These are phyloP conservation scores for Bryoglossum gracile DNA, from an alignment of 495 filamentous ascomycete species.

Conservation along the genomic window DNA sequence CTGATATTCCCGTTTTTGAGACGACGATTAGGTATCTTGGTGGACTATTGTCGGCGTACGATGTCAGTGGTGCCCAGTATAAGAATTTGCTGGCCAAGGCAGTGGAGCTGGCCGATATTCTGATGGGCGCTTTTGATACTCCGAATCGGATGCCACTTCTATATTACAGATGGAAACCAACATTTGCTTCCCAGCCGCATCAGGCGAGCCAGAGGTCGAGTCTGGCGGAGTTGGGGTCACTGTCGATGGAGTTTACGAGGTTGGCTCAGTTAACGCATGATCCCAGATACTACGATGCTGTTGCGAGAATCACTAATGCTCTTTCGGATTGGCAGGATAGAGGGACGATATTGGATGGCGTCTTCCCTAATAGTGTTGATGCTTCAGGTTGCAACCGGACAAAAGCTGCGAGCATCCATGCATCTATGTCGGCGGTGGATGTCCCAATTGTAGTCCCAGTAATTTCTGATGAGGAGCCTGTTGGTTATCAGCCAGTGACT, in stretches of 20 bases:
- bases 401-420: slow-evolving; percentile 10
- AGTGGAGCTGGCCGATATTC: slow-evolving; percentile 75
- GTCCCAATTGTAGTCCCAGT: neutral
- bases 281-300: slow-evolving; percentile 86
- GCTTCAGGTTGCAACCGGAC: slow-evolving; percentile 52
- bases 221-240: slow-evolving; percentile 80
- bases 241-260: slow-evolving; percentile 92
- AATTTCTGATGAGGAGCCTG: slow-evolving; percentile 7
- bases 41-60: slow-evolving; percentile 75
- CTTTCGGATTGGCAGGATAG: slow-evolving; percentile 70
- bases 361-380: slow-evolving; percentile 80
- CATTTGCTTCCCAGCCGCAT: slow-evolving; percentile 55
- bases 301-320: slow-evolving; percentile 84
- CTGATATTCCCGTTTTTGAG: slow-evolving; percentile 74
- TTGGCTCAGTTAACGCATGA: slow-evolving; percentile 86
- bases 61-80: slow-evolving; percentile 67
- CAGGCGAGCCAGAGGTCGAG: slow-evolving; percentile 55
- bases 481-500: slow-evolving; percentile 17
- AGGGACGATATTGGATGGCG: slow-evolving; percentile 65
- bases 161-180: slow-evolving; percentile 77
- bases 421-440: neutral
- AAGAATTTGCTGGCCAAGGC: slow-evolving; percentile 74
- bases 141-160: slow-evolving; percentile 92
- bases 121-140: slow-evolving; percentile 92
- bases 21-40: slow-evolving; percentile 85